These are phyloP conservation scores for Stenocarpella maydis DNA, from an alignment of 2,329 filamentous ascomycete species.

Conservation along the genomic window DNA sequence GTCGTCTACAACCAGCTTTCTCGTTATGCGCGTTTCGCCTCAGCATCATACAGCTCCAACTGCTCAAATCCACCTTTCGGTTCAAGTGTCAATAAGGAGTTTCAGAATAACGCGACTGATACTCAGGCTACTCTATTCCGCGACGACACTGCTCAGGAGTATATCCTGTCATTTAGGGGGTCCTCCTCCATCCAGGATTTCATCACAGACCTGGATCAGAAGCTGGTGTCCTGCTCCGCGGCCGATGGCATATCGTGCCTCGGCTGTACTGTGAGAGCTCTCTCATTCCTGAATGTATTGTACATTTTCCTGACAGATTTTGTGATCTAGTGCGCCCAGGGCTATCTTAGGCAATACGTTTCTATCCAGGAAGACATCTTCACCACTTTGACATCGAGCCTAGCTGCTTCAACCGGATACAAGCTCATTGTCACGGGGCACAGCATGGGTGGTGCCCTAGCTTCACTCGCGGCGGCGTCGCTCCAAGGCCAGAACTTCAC, in stretches of 20 bases:
- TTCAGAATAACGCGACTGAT: neutral
- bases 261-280: neutral
- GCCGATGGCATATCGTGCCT: slow-evolving; percentile 14
- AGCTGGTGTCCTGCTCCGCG: slow-evolving; percentile 17
- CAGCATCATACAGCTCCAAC: slow-evolving; percentile 27
- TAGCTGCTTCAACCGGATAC: slow-evolving; percentile 42
- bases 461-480: slow-evolving; percentile 52
- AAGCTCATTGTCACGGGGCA: slow-evolving; percentile 53
- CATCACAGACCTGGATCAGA: slow-evolving; percentile 1
- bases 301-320: neutral
- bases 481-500: slow-evolving; percentile 43
- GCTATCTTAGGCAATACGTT: slow-evolving; percentile 17
- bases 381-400: neutral
- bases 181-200: slow-evolving; percentile 23
- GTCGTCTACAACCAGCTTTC: slow-evolving; percentile 18
- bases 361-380: slow-evolving; percentile 11
- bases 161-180: slow-evolving; percentile 32
- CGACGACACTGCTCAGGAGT: slow-evolving; percentile 27
- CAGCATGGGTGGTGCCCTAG: slow-evolving; percentile 56
- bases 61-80: slow-evolving; percentile 23
- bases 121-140: slow-evolving; percentile 31
- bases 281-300: too few species aligned
- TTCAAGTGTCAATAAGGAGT: slow-evolving; percentile 4
- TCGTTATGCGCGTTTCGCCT: slow-evolving; percentile 25
- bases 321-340: neutral